These are phyloP conservation scores for Rhizophlyctis rosea DNA, from an alignment of 192 early-diverging fungal species.

Conservation along the genomic window DNA sequence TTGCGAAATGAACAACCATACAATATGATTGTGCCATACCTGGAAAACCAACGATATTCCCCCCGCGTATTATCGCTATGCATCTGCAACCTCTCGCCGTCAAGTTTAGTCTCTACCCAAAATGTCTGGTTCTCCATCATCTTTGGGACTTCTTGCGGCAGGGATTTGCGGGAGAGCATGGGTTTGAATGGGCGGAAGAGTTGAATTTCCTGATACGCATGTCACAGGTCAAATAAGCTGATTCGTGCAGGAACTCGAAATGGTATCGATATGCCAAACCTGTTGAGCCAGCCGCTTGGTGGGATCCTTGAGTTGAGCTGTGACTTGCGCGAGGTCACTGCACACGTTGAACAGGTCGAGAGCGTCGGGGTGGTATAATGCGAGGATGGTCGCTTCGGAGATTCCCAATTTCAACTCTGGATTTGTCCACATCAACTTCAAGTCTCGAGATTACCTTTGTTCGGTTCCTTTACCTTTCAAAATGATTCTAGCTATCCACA, in stretches of 20 bases:
- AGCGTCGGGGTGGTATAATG: slow-evolving; percentile 68
- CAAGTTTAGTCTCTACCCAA: slow-evolving; percentile 81
- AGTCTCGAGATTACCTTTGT: too few relatives aligned
- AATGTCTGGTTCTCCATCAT: slow-evolving; percentile 50
- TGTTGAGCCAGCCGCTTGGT: slow-evolving; percentile 7
- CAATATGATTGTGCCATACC: slow-evolving; percentile 8
- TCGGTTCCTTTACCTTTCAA: slow-evolving; percentile 68
- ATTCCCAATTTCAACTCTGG: slow-evolving; percentile 71
- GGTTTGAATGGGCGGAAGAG: slow-evolving; percentile 67
- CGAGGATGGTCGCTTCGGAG: slow-evolving; percentile 66
- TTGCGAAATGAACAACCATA: not conserved
- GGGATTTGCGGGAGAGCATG: slow-evolving; percentile 58
- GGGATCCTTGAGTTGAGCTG: slow-evolving; percentile 53
- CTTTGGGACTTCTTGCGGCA: slow-evolving; percentile 45
- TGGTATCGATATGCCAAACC: not conserved
- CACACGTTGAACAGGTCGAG: slow-evolving; percentile 63
- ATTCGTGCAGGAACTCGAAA: not conserved
- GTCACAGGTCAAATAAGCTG: not conserved
- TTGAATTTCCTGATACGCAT: slow-evolving; percentile 37
- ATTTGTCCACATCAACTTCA: not conserved
- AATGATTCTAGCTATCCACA: slow-evolving; percentile 74
- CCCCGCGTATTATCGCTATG: slow-evolving; percentile 62
- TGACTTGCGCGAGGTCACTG: slow-evolving; percentile 58
- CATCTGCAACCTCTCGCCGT: slow-evolving; percentile 74
- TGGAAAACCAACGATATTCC: slow-evolving; percentile 53